Evolutionary conservation across 805 yeast species (phyloP), one percentile per base, ranked within the genome.

Genomic region (Saccharomycopsis selenospora): DNA sequence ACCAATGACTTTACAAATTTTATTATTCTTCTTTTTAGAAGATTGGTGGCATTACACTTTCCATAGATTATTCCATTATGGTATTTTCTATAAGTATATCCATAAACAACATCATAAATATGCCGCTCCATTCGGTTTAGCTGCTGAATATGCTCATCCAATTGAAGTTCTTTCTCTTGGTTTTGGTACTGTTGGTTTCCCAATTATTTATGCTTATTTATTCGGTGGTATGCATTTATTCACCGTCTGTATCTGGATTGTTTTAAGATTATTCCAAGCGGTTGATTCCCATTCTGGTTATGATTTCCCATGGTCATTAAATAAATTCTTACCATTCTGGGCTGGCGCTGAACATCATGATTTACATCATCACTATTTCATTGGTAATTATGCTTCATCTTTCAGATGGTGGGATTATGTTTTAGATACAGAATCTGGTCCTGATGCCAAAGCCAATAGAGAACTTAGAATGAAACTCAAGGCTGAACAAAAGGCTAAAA

Each of bases 311-410:
- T 74, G 85, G 79, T 82, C 90, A 5, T 70, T 85, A 59, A 85
- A 83, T 64, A 82, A 83, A 63, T 74, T 85, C 64, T 61, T 85
- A 44, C 90, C 91, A 23, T 70, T 85, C 63, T 83, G 91, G 91
- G 88, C 91, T 4, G 91, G 91, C 46, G 90, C 90, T 20, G 89
- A 80, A 57, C 91, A 84, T 66, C 91, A 85, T 62, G 93, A 85
- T 63, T 86, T 80, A 65, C 93, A 85, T 62, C 93, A 85, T 63
- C 85, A 80, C 61, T 82, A 77, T 67, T 85, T 85, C 64, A 77
- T 81, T 55, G 93, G 93, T 48, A 82, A 84, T 62, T 85, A 82
- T 63, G 82, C 90, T n/a, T 80, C 87, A 38, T 76, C 85, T 26
- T 85, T 85, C 75, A 76, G 90, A 64, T 80, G 85, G 79, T 84